Evolutionary conservation across 192 early-diverging fungal species (phyloP).

Genomic region (Backusella mclennaniae): DNA sequence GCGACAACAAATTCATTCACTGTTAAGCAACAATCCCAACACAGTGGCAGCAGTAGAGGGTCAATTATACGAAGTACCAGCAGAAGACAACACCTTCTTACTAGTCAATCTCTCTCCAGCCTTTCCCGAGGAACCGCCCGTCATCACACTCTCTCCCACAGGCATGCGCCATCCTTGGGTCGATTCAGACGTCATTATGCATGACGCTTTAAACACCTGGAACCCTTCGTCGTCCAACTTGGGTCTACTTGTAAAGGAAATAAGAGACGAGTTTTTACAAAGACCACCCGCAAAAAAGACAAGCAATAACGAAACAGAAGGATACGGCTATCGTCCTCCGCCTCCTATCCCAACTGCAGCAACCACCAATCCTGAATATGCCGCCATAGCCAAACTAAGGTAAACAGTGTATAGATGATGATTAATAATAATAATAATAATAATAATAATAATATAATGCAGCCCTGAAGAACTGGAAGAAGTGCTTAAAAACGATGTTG

Average conservation of each 20-base stretch:
- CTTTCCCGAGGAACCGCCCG: conserved; percentile 55
- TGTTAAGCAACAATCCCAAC: conserved; percentile 24
- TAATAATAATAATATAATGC: neutral
- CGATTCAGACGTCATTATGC: conserved; percentile 43
- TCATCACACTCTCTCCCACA: conserved; percentile 47
- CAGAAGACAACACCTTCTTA: conserved; percentile 24
- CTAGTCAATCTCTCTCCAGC: conserved; percentile 44
- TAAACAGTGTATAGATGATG: neutral
- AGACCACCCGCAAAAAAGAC: conserved; percentile 32
- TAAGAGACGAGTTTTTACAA: conserved; percentile 43
- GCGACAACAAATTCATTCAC: conserved; percentile 36
- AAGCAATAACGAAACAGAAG: neutral
- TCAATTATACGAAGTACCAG: conserved; percentile 32
- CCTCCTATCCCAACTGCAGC: conserved; percentile 34
- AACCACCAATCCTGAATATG: conserved; percentile 6
- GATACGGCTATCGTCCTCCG: conserved; percentile 31
- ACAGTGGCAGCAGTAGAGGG: conserved; percentile 25
- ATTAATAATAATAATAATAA: neutral
- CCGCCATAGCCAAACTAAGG: neutral
- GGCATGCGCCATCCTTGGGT: conserved; percentile 56
- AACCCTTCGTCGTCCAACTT: conserved; percentile 39
- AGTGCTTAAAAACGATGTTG: conserved; percentile 32
- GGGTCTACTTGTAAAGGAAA: conserved; percentile 55
- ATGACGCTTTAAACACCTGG: conserved; percentile 41
- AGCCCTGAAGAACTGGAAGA: conserved; percentile 44